Evolutionary conservation across 2,329 filamentous ascomycete species (phyloP), one percentile per base, ranked within the genome.

Genomic region (Graphilbum fragrans): DNA sequence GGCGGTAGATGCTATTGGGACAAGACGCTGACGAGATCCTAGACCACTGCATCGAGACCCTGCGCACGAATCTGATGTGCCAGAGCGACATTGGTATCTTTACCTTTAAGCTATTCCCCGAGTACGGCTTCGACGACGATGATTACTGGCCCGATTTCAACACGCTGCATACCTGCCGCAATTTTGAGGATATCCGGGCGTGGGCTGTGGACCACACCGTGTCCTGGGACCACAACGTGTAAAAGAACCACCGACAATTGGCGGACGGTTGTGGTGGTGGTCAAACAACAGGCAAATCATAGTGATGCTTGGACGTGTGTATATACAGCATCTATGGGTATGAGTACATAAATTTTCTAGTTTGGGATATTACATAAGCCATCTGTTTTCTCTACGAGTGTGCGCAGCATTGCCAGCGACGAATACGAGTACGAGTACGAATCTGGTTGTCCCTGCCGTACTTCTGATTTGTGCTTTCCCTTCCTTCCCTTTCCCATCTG

Each of bases 131-230:
- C 18, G 47, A 49, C 19, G 60, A 61, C 25, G 60, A 64, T 44
- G 63, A 68, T 35, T 66, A 69, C 45, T 74, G 70, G 70, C 70
- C 70, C 3, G 65, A 74, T 52, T 70, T 73, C 37, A 67, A 66
- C 52, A 69, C 69, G 4, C 58, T 63, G 27, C 70, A 74, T 47
- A 67, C 65, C 8, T 75, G 71, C 52, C 58, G 71, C 27, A 71
- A 74, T 49, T 75, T 72, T 43, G 63, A 72, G 42, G 61, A 55
- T 20, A 62, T 74, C 43, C 57, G 63, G 31, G 55, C 68, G 22
- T 75, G 70, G 70, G 70, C 67, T 0, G 56, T 69, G 37, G 64
- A 72, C 34, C 61, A 74, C 46, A 67, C 66, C 0, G 69, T 72
- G 4, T 56, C 59, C 1, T 64, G 52, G 54, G 50, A 53, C 39